Evolutionary conservation across 805 yeast species (phyloP), one percentile per base, ranked within the genome.

Genomic region (Candida michaelii): DNA sequence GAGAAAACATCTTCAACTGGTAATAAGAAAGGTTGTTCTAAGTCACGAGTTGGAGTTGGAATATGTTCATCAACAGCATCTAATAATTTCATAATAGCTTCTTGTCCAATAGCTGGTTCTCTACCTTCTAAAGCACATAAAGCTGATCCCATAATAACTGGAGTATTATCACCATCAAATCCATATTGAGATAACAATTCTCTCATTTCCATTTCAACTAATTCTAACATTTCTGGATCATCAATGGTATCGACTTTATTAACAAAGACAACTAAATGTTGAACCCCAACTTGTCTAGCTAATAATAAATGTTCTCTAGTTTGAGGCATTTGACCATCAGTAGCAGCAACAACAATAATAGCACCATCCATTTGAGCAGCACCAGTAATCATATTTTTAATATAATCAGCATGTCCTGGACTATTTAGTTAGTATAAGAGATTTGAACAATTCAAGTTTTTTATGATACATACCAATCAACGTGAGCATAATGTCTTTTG

Each of bases 181-280:
- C 97, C 98, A 70, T 90, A 93, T 54, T 86, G 77, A 54, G 82
- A 62, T 63, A 93, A 78, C 53, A 93, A 79, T 66, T 93, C 99
- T 76, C 99, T 86, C 99, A 93, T 93, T 79, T 93, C 99, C 99
- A 93, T 93, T 77, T 93, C 99, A 54, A 93, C 99, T 59, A 93
- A 83, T 78, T 93, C 99, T 68, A 93, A 80, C 97, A 91, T 93
- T 78, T 93, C 99, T 53, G 96, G 95, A 69, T 93, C 99, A 64
- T 93, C 97, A 63, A 93, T 81, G 57, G 96, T 86, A 70, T 93
- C 99, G 58, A 93, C 93, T 78, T 93, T 93, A 86, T 93, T 93
- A 47, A 93, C 98, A 59, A 87, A 93, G 40, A 93, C 99, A 69
- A 93, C 97, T 63, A 93, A 80, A 73, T 89, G 81, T 75, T 91